These are phyloP conservation scores for Jacaranda mimosifolia DNA, from an alignment of 257 asterid genomes.

Conservation along the genomic window DNA sequence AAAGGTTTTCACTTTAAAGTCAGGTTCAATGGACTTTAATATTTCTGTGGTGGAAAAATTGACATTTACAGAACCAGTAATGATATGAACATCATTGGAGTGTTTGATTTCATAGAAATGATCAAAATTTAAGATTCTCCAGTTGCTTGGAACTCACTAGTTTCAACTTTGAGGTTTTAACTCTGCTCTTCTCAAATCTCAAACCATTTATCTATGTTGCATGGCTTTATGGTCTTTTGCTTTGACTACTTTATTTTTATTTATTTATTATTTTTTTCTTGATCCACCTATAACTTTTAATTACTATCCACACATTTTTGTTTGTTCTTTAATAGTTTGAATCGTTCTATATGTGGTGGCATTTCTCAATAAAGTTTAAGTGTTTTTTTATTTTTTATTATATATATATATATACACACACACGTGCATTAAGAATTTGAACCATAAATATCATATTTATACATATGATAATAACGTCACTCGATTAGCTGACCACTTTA, in stretches of 20 bases:
- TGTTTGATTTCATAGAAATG: constrained; percentile 12
- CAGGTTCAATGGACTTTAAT: constrained; percentile 37
- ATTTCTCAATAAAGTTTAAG: no score
- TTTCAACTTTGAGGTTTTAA: neutral
- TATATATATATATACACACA: no score
- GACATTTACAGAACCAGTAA: constrained; percentile 34
- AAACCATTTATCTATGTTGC: constrained; percentile 10
- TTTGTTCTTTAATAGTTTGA: no score
- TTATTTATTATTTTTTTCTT: neutral
- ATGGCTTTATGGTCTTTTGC: neutral
- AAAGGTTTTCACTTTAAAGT: constrained; percentile 46
- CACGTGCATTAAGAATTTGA: no score
- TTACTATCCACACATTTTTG: no score
- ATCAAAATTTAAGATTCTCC: neutral
- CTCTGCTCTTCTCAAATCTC: neutral
- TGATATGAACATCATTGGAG: constrained; percentile 43
- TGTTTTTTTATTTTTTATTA: no score
- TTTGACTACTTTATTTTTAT: neutral
- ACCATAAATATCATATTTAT: no score
- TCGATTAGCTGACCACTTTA: no score
- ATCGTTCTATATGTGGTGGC: no score
- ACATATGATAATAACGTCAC: no score
- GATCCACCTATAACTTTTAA: no score
- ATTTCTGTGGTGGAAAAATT: constrained; percentile 33
- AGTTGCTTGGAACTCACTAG: no score